Evolutionary conservation across 495 filamentous ascomycete genomes (phyloP).

Genomic region (Aspergillus saccharolyticus): DNA sequence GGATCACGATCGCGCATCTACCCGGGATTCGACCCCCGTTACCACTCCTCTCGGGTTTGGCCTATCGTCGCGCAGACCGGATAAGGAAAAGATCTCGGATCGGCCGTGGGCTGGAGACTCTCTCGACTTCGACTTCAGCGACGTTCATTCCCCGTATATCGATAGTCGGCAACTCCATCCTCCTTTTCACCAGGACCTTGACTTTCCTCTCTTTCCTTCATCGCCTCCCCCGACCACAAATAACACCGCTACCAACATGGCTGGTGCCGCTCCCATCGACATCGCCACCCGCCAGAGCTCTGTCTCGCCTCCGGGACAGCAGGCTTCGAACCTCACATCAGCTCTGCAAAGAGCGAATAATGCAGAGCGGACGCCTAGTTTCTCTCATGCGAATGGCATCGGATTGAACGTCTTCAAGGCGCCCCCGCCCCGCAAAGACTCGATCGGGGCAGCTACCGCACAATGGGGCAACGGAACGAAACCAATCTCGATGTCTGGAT

Average conservation of each 20-base stretch:
- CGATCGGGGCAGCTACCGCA: constrained; percentile 52
- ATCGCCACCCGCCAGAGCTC: constrained; percentile 61
- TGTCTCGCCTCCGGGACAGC: constrained; percentile 54
- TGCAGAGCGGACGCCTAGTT: constrained; percentile 37
- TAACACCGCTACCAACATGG: constrained; percentile 35
- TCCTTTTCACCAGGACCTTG: constrained; percentile 27
- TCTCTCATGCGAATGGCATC: constrained; percentile 39
- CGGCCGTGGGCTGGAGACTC: constrained; percentile 14
- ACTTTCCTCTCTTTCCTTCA: constrained; percentile 43
- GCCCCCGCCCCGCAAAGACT: constrained; percentile 59
- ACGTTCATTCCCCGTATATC: constrained; percentile 14
- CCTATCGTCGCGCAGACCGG: constrained; percentile 37
- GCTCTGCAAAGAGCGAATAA: constrained; percentile 49
- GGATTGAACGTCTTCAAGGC: constrained; percentile 57
- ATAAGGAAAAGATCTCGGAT: constrained; percentile 32
- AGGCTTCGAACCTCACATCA: constrained; percentile 59
- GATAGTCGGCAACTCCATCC: constrained; percentile 4
- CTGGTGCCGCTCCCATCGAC: constrained; percentile 57
- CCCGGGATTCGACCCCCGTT: constrained; percentile 39
- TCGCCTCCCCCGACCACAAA: constrained; percentile 16
- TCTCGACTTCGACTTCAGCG: constrained; percentile 6
- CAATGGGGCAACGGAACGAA: constrained; percentile 71
- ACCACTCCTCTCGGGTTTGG: constrained; percentile 42
- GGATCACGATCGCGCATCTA: constrained; percentile 38
- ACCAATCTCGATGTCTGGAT: constrained; percentile 77